A percentile compares a stretch with the other conserved stretches of the same genome.
Conservation (phyloP, 2,329 filamentous ascomycete species). For the Fusarium sp. region DNA sequence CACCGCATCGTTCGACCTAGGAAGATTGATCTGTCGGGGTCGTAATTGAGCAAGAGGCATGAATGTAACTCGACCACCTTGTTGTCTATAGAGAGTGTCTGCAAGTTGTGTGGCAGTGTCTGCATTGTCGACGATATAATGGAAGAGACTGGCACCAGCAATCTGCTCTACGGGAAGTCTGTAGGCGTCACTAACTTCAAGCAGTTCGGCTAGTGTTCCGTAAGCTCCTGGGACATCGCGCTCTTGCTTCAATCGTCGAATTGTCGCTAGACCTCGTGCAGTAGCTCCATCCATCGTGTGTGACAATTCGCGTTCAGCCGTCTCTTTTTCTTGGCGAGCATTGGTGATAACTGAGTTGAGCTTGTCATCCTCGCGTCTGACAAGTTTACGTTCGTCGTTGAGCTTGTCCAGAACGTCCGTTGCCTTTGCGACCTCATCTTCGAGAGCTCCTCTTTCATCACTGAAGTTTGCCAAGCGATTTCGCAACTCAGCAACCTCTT, state of each 20-base stretch:
- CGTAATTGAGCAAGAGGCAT: constrained; percentile 90
- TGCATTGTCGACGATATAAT: constrained; percentile 95
- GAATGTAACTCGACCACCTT: constrained; percentile 90
- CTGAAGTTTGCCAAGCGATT: constrained; percentile 83
- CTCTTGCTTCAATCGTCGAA: constrained; percentile 85
- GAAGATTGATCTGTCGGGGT: constrained; percentile 79
- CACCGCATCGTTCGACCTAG: constrained; percentile 87
- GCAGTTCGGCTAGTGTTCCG: constrained; percentile 92
- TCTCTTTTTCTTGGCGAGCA: constrained; percentile 80
- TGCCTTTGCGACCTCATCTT: constrained; percentile 80
- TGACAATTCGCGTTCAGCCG: constrained; percentile 81
- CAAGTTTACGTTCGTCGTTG: constrained; percentile 86
- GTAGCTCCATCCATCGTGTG: constrained; percentile 92
- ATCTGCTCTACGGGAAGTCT: constrained; percentile 92
- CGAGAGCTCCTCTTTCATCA: constrained; percentile 77
- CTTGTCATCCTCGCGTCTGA: constrained; percentile 91
- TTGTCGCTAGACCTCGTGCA: constrained; percentile 85
- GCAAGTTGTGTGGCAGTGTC: constrained; percentile 86
- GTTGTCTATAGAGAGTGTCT: constrained; percentile 81
- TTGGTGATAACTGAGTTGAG: constrained; percentile 82
- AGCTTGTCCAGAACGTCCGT: constrained; percentile 84
- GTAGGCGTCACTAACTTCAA: constrained; percentile 87
- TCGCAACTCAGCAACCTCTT: constrained; percentile 77
- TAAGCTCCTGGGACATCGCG: constrained; percentile 87
- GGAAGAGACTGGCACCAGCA: constrained; percentile 91